Evolutionary conservation across 441 rosid species (phyloP).

Genomic region (Euphorbia schlechtendalii): DNA sequence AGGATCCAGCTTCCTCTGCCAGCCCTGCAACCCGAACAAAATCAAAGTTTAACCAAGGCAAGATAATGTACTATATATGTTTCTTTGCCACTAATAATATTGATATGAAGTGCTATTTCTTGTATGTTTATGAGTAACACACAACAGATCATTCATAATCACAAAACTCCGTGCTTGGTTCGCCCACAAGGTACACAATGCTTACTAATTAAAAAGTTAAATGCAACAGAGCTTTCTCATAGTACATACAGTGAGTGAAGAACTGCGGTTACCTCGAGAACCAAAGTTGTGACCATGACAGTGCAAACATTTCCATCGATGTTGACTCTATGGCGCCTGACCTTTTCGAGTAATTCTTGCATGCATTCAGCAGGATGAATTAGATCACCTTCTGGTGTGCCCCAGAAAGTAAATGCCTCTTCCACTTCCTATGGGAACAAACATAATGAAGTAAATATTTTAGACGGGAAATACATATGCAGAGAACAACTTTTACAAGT

Average conservation of each 20-base stretch:
- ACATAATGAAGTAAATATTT: constrained; percentile 10
- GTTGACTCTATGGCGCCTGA: constrained; percentile 83
- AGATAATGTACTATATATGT: neutral
- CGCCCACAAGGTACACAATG: neutral
- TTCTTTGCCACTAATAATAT: neutral
- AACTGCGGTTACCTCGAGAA: constrained; percentile 76
- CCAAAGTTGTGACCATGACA: constrained; percentile 94
- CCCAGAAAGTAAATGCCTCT: constrained; percentile 90
- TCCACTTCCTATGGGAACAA: constrained; percentile 74
- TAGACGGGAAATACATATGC: neutral
- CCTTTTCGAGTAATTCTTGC: constrained; percentile 95
- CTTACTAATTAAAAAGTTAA: neutral
- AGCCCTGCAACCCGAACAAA: constrained; percentile 50
- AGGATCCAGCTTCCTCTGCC: constrained; percentile 99
- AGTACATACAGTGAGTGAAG: neutral
- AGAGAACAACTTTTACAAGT: neutral
- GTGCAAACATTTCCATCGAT: constrained; percentile 95
- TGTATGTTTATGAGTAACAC: neutral
- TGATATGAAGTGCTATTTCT: neutral
- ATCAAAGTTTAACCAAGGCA: neutral
- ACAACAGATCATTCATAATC: neutral
- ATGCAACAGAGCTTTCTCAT: neutral
- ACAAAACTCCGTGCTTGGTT: neutral
- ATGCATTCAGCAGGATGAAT: constrained; percentile 98
- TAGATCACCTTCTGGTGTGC: constrained; percentile 90